Evolutionary conservation across 352 stramenopile genomes (phyloP), one percentile per base, ranked within the genome.

Genomic region (Phytophthora boehmeriae): DNA sequence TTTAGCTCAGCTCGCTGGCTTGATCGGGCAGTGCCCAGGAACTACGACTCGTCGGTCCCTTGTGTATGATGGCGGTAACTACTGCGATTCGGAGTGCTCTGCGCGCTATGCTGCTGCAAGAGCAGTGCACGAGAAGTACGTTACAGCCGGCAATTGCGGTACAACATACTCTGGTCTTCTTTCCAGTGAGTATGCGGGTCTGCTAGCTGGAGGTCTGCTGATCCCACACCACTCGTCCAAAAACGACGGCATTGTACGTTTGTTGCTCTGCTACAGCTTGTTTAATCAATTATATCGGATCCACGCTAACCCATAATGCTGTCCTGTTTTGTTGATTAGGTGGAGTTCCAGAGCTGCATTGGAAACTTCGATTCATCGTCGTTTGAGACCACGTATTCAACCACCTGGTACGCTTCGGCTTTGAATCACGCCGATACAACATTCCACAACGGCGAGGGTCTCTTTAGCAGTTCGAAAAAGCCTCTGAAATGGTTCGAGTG

Each of bases 281-380:
- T 48, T 17, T 2, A 2, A 8, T 30, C 20, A 22, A 9, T 22
- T 9, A 8, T 22, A 8, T 19, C 10, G n/a, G 9, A 44, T n/a
- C n/a, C n/a, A n/a, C n/a, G n/a, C n/a, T 44, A 44, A 22, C 38
- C 16, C n/a, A 44, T 11, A 9, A 39, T 9, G 14, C 28, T 4
- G 45, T 27, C n/a, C 17, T 49, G 43, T 53, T 17, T 46, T 20
- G 39, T 52, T 6, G 23, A n/a, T 36, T 38, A 79, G 73, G 76
- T 89, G 22, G 78, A 86, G 53, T 88, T 85, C 66, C 62, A 83
- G 48, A 89, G 80, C 64, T 89, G 80, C 56, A 57, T 73, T 5
- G 71, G 63, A n/a, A 67, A 65, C 16, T 57, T 87, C 9, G 65
- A 78, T 13, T 44, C 54, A 8, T 70, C 54, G 14, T 65, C 51